Evolutionary conservation across 345 rosid species (phyloP).

Genomic region (Melaleuca alternifolia): DNA sequence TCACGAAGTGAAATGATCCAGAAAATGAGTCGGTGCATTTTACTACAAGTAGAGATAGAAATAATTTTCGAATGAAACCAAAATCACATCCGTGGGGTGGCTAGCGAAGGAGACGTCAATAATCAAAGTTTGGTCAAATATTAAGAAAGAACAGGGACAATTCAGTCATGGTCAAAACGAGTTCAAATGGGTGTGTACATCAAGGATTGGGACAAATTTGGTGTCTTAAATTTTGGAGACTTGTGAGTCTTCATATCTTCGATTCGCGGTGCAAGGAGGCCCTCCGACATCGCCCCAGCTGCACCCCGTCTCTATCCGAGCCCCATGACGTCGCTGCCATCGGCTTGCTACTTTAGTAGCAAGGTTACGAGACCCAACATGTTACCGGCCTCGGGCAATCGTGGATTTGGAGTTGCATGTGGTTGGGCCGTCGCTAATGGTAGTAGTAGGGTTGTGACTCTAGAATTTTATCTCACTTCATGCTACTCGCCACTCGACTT

Average conservation of each 20-base stretch:
- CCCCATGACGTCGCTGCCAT: not conserved
- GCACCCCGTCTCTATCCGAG: not conserved
- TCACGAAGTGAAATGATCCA: not conserved
- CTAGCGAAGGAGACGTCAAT: not conserved
- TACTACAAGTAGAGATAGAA: not conserved
- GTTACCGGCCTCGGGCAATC: not conserved
- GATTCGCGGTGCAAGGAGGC: no score
- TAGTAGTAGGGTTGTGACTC: not conserved
- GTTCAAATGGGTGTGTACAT: not conserved
- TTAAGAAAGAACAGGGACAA: not conserved
- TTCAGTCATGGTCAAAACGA: not conserved
- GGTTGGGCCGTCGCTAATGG: rapidly evolving
- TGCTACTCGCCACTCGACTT: not conserved
- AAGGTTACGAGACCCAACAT: not conserved
- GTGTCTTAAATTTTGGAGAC: no score
- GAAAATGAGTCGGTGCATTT: not conserved
- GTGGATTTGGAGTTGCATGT: not conserved
- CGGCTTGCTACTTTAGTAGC: not conserved
- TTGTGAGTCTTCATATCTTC: no score
- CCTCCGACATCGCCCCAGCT: not conserved
- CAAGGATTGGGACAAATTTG: not conserved
- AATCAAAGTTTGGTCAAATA: not conserved
- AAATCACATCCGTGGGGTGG: not conserved
- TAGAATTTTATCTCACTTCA: not conserved
- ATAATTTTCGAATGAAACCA: not conserved